These are phyloP conservation scores for Chrysophaeum taylorii DNA, from an alignment of 352 stramenopile species.

Conservation along the genomic window DNA sequence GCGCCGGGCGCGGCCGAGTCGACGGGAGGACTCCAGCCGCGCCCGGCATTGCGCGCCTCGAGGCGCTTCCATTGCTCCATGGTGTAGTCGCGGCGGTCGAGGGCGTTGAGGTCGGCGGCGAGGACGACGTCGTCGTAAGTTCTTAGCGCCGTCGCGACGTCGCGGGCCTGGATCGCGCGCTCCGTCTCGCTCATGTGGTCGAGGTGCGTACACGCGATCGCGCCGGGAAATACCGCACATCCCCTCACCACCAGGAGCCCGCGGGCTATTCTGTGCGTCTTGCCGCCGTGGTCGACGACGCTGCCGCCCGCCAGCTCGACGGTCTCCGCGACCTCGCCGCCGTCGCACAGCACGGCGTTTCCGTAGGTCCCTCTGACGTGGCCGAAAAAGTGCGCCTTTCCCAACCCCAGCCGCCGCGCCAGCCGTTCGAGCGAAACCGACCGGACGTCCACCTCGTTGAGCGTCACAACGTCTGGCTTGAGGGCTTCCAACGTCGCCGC, in stretches of 20 bases:
- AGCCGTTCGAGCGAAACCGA: no score
- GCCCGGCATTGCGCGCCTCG: neutral
- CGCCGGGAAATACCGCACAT: slow-evolving; percentile 8
- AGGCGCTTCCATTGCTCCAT: neutral
- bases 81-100: slow-evolving; percentile 12
- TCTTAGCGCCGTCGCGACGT: neutral
- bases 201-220: slow-evolving; percentile 15
- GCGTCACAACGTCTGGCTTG: slow-evolving; percentile 14
- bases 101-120: slow-evolving; percentile 21
- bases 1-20: neutral
- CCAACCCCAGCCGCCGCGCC: no score
- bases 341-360: slow-evolving; percentile 9
- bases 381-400: no score
- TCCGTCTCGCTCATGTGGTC: slow-evolving; percentile 24
- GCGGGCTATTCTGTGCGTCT: slow-evolving; percentile 17
- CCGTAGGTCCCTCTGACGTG: no score
- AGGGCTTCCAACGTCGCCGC: neutral
- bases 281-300: neutral
- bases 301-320: slow-evolving; percentile 9
- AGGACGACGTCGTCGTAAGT: slow-evolving; percentile 3
- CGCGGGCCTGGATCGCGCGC: slow-evolving; percentile 13
- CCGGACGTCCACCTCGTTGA: no score
- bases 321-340: neutral
- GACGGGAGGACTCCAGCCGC: slow-evolving; percentile 14
- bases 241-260: slow-evolving; percentile 12